Base-by-base conservation (phyloP, 129 eudicot genomes). In the Artemisia argyi region DNA sequence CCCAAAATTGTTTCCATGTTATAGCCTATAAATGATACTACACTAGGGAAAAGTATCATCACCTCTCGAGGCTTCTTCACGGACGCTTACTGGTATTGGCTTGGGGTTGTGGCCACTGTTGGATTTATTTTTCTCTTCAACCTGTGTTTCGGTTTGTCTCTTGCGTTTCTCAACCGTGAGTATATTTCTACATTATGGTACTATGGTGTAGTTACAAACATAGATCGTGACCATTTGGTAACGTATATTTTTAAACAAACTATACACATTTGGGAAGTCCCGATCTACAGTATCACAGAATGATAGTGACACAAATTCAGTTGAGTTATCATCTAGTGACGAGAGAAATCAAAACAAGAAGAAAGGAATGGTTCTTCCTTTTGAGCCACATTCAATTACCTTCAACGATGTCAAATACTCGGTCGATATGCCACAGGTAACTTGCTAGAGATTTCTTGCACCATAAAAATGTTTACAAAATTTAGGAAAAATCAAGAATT, bases 371-470 rank as follows among this genome's bases (percentile, higher is more conserved):
- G 76, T 90, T 69, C 96, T 90, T 68, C 96, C 96, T 9, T 93
- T 93, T 66, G 95, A 89, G 61, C 95, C 90, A 49, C 90, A 87
- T 82, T 82, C 83, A 71, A 87, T 93, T 49, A 87, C 95, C 2
- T 93, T 93, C 59, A 85, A 93, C 52, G 85, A 93, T 24, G 75
- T 93, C 48, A 81, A 73, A 60, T 93, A 93, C 82, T 87, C 97
- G 0, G 92, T 89, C 15, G 97, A 92, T 84, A 92, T 92, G 97
- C 97, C 97, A 53, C 85, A 66, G 87, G 97, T 91, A 75, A 30
- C 18, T 71, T 32, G 5, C 48, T 65, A 54, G 3, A 4, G 65
- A 63, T 32, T 18, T 15, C 13, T 46, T n/a, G 46, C 46, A 39
- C 46, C 7, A 39, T 39, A 7, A 39, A 7, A 1, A 39, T 8